Conservation (phyloP, 805 yeast genomes). For the Candida palmyrensis region DNA sequence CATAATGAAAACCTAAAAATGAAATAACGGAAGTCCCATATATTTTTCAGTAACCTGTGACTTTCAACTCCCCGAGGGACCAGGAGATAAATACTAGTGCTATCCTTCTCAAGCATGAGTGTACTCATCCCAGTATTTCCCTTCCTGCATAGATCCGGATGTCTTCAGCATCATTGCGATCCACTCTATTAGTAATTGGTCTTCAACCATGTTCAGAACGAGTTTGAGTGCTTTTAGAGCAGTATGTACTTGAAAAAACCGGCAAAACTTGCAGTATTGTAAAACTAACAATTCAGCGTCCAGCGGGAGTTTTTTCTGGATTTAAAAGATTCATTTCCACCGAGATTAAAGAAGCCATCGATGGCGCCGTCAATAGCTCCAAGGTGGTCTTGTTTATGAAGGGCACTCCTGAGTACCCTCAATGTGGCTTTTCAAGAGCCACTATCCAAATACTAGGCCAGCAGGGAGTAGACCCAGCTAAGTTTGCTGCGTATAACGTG, state of each 20-base stretch:
- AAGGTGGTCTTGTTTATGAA: conserved; percentile 98
- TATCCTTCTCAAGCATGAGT: too few species aligned
- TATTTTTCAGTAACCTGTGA: too few species aligned
- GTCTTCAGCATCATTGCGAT: too few species aligned
- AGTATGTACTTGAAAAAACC: conserved; percentile 13
- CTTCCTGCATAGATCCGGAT: too few species aligned
- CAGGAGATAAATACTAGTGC: too few species aligned
- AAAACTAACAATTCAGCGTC: conserved; percentile 5
- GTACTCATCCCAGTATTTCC: too few species aligned
- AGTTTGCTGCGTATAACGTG: conserved; percentile 96
- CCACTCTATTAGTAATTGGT: neutral
- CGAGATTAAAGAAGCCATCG: conserved; percentile 80
- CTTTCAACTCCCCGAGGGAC: too few species aligned
- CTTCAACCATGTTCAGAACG: conserved; percentile 13
- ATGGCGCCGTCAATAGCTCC: conserved; percentile 78
- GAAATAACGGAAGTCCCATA: too few species aligned
- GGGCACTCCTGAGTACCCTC: conserved; percentile 97
- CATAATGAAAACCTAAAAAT: too few species aligned
- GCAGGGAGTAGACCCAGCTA: conserved; percentile 93
- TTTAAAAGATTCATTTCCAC: conserved; percentile 54
- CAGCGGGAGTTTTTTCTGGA: too few species aligned
- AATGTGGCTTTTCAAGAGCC: conserved; percentile 95
- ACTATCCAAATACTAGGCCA: conserved; percentile 91
- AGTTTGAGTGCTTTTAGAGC: conserved; percentile 9
- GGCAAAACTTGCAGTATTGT: too few species aligned